Percentiles rank a stretch among this genome's conserved stretches.
Conservation (phyloP, 768 basidiomycete species). For the Boletus insuetus region DNA sequence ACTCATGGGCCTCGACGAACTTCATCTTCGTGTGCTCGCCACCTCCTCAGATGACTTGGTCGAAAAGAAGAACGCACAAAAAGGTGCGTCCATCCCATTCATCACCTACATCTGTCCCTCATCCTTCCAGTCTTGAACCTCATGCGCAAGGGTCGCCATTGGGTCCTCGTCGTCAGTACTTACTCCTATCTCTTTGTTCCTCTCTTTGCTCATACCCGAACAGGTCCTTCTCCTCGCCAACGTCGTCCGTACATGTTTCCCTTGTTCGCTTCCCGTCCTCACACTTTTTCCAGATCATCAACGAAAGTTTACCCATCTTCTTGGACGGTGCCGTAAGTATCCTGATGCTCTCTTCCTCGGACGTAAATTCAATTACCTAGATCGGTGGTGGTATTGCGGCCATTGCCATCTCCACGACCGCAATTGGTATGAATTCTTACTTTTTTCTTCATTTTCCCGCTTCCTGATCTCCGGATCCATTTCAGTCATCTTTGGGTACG, state of each 20-base stretch:
- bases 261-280: neutral
- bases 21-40: slow-evolving; percentile 83
- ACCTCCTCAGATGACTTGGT: slow-evolving; percentile 71
- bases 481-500: slow-evolving; percentile 80
- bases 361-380: slow-evolving; percentile 45
- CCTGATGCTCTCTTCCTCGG: slow-evolving; percentile 49
- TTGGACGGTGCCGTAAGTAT: slow-evolving; percentile 62
- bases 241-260: slow-evolving; percentile 51
- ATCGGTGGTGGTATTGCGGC: slow-evolving; percentile 74
- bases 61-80: slow-evolving; percentile 69
- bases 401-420: slow-evolving; percentile 72
- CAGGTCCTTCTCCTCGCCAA: slow-evolving; percentile 86
- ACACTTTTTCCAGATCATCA: slow-evolving; percentile 58
- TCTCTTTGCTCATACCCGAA: neutral
- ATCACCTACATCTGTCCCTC: neutral
- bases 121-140: slow-evolving; percentile 45
- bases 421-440: slow-evolving; percentile 36
- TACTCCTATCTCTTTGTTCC: neutral
- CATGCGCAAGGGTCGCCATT: slow-evolving; percentile 72
- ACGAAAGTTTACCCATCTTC: slow-evolving; percentile 83
- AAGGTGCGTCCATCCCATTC: slow-evolving; percentile 41
- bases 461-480: neutral
- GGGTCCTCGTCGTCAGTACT: slow-evolving; percentile 82
- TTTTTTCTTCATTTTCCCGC: neutral
- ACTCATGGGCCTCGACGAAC: slow-evolving; percentile 90